Base-by-base conservation (phyloP, 2,329 filamentous ascomycete genomes). In the Fusarium papillatum region DNA sequence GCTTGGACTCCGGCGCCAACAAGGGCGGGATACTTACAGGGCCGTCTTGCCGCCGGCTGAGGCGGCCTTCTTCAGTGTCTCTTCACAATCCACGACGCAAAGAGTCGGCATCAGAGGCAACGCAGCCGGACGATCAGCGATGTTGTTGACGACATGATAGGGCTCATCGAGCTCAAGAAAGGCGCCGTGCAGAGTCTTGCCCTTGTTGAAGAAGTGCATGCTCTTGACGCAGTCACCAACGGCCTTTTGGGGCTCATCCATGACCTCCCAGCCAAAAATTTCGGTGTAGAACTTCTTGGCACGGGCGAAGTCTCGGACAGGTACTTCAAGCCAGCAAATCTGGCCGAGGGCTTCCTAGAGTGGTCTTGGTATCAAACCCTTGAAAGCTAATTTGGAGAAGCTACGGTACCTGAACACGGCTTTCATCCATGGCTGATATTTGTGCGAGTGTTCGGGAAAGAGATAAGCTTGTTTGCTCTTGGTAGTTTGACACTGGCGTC, bases 241-340 rank as follows among this genome's bases (percentile, higher is more conserved):
- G 43, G 68, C 53, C 11, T 76, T 74, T 29, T 72, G 67, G 29
- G 76, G 65, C 38, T 82, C 76, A 4, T 70, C 57, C 34, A 59
- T 53, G 65, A 78, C 79, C 22, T 83, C 78, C 84, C 83, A 84
- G 39, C 73, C 78, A 26, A 86, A 82, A 34, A 86, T 77, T 22
- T 81, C 75, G 11, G 75, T 78, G 72, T 86, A 86, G 78, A 87
- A 86, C 48, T 79, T 80, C 55, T 81, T 80, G 66, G 82, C 85
- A 36, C 84, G 80, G 36, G 71, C 59, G 17, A 84, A 68, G 72
- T 85, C 79, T 34, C 72, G 77, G 63, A 83, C 82, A n/a, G 84
- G 84, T 17, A 86, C 75, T 66, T 86, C 82, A 57, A 84, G 81
- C 83, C 84, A 86, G 76, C 80, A 83, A 60, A 84, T 81, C 62